Base-by-base conservation (phyloP, 108 stramenopile genomes). In the Cylindrotheca closterium region DNA sequence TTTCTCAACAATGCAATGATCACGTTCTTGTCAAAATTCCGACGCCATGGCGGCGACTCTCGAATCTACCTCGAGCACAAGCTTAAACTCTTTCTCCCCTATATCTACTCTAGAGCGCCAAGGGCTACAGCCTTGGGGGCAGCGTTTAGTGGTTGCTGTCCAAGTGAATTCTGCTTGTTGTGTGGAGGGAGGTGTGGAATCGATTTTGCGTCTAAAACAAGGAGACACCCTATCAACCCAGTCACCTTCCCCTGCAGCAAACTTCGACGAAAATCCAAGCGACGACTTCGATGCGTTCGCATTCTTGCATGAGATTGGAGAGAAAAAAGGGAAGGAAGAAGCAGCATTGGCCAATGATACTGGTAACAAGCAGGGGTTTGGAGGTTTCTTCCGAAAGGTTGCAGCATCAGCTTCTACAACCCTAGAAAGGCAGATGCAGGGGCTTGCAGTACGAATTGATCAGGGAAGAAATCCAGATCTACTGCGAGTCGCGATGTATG, bases 381-480 rank as follows among this genome's bases (percentile, higher is more conserved):
- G 77, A 31, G 64, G 68, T 37, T 78, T 91, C 51, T 49, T 91
- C 27, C 71, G 71, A 61, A 85, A 83, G 23, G 78, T 79, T 2
- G 74, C 87, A 18, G 81, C 82, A 25, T 74, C 76, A 25, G 80
- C 91, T 10, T 80, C 82, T 17, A 68, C 51, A 19, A 68, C 79
- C 0, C 37, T 92, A 37, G 86, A 87, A 52, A 80, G 80, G 7
- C 59, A 73, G 10, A 86, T 88, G 29, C 77, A 81, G 10, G 75
- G 71, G 12, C 53, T 89, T 47, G 91, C 91, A 23, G 86, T 92
- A 23, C 73, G 71, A 34, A 86, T 85, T 27, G 91, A 92, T 54
- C 58, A 79, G 22, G 86, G 88, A 37, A 80, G 79, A 54, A 86
- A 84, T 76, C 81, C 84, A 1, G 90, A 91, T 76, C 68, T 78